A percentile compares a stretch with the other conserved stretches of the same genome.
Evolutionary conservation across 345 rosid species (phyloP).

Genomic region (Dovyalis caffra): DNA sequence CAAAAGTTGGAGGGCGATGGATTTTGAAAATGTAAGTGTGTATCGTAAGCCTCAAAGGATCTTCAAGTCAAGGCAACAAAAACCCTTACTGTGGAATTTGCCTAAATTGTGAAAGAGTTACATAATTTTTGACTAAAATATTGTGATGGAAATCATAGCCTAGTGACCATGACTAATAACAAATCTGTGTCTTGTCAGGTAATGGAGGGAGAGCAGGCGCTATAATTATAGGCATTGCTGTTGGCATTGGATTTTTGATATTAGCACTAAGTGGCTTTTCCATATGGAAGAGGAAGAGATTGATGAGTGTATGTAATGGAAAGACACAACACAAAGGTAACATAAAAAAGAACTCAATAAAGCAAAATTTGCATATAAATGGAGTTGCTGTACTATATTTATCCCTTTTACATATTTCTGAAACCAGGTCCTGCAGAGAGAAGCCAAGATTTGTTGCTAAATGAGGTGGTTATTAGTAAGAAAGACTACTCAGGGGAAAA

Average conservation of each 20-base stretch:
- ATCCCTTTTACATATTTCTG: background rate
- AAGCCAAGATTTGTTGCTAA: slow-evolving; percentile 63
- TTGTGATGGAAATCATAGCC: background rate
- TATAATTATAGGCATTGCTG: slow-evolving; percentile 45
- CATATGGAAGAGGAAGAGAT: slow-evolving; percentile 52
- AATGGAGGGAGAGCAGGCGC: slow-evolving; percentile 23
- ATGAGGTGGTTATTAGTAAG: slow-evolving; percentile 56
- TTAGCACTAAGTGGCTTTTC: slow-evolving; percentile 30
- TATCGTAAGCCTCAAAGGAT: background rate
- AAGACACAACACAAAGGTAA: slow-evolving; percentile 37
- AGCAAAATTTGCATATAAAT: background rate
- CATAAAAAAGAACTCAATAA: background rate
- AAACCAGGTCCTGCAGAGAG: slow-evolving; percentile 47
- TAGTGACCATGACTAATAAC: background rate
- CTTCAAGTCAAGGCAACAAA: background rate
- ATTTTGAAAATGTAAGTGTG: background rate
- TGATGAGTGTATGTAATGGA: slow-evolving; percentile 13
- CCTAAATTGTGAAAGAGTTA: too few species aligned
- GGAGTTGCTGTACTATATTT: background rate
- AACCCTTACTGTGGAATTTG: background rate
- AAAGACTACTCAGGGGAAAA: slow-evolving; percentile 45
- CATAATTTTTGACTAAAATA: too few species aligned
- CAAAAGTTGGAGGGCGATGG: background rate
- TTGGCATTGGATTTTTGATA: slow-evolving; percentile 43
- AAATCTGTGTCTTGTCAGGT: slow-evolving; percentile 33